phyloP scores from a whole-genome alignment of 208 protist species.

The Wallacemonas sp. region DNA sequence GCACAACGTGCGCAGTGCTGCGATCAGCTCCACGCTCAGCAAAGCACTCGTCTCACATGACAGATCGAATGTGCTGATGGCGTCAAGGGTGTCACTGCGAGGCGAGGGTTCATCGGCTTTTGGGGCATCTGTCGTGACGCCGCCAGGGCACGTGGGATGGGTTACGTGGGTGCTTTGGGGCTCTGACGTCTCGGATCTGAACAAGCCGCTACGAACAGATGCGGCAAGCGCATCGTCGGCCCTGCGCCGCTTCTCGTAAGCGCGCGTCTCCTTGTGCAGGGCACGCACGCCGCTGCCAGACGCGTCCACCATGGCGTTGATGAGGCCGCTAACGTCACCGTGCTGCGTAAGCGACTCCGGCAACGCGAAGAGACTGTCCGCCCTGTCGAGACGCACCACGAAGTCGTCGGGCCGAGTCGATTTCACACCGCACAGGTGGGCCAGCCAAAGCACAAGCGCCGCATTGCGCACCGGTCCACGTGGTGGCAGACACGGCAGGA shows the following conservation, averaged over 20 bases:
- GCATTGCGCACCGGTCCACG: conserved; percentile 27
- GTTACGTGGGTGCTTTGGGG: too few relatives aligned
- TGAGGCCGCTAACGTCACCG: conserved; percentile 14
- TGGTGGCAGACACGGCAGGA: conserved; percentile 33
- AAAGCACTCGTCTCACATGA: neutral
- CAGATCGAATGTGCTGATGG: neutral
- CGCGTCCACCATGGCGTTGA: conserved; percentile 1
- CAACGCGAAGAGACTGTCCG: neutral
- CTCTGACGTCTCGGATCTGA: too few relatives aligned
- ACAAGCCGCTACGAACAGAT: too few relatives aligned
- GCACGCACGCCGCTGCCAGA: conserved; percentile 17
- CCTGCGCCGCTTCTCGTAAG: conserved; percentile 16
- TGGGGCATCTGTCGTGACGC: too few relatives aligned
- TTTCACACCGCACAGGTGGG: conserved; percentile 56
- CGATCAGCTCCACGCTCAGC: neutral
- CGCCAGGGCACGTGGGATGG: too few relatives aligned
- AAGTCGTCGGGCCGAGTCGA: conserved; percentile 47
- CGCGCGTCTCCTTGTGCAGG: conserved; percentile 24
- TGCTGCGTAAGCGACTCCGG: neutral
- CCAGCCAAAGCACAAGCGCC: conserved; percentile 38
- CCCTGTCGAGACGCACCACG: conserved; percentile 23
- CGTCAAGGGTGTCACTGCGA: neutral
- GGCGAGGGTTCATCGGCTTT: neutral
- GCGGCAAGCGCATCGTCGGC: conserved; percentile 31
- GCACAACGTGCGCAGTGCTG: conserved; percentile 6